Conservation (phyloP, 495 filamentous ascomycete genomes). For the Recurvomyces mirabilis region DNA sequence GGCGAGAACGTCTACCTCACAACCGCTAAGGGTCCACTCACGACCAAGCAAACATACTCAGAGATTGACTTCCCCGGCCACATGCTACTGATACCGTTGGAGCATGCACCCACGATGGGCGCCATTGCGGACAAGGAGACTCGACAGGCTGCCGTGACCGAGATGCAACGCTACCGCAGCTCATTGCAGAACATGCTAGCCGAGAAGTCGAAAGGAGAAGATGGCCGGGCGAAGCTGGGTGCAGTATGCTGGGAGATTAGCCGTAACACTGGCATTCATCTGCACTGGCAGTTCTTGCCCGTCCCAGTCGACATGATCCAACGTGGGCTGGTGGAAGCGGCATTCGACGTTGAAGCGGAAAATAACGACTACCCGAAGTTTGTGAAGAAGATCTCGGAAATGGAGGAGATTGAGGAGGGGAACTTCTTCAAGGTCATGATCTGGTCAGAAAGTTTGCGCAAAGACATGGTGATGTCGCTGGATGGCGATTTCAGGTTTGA, state of each 20-base stretch:
- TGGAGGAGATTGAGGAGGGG: conserved; percentile 36
- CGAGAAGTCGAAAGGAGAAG: conserved; percentile 28
- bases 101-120: conserved; percentile 58
- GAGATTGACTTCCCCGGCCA: conserved; percentile 69
- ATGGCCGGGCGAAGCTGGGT: conserved; percentile 41
- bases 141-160: conserved; percentile 46
- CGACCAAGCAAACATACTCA: conserved; percentile 52
- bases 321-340: conserved; percentile 64
- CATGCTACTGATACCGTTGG: conserved; percentile 80
- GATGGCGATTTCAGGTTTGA: conserved; percentile 46
- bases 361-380: conserved; percentile 55
- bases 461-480: conserved; percentile 41
- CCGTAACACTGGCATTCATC: conserved; percentile 63
- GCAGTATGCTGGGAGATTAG: conserved; percentile 87
- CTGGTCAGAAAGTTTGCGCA: conserved; percentile 42
- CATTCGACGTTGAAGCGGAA: conserved; percentile 73
- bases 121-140: conserved; percentile 47
- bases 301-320: conserved; percentile 51
- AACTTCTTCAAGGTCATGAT: conserved; percentile 85
- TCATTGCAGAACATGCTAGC: conserved; percentile 60
- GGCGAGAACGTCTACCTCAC: conserved; percentile 77
- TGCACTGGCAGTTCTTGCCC: conserved; percentile 91
- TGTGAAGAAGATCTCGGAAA: conserved; percentile 23
- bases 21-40: conserved; percentile 82
- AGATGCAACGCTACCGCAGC: conserved; percentile 70